Percentiles rank a stretch among this genome's conserved stretches.
Evolutionary conservation across 768 basidiomycete genomes (phyloP).

Genomic region (Clitopilus hobsonii): DNA sequence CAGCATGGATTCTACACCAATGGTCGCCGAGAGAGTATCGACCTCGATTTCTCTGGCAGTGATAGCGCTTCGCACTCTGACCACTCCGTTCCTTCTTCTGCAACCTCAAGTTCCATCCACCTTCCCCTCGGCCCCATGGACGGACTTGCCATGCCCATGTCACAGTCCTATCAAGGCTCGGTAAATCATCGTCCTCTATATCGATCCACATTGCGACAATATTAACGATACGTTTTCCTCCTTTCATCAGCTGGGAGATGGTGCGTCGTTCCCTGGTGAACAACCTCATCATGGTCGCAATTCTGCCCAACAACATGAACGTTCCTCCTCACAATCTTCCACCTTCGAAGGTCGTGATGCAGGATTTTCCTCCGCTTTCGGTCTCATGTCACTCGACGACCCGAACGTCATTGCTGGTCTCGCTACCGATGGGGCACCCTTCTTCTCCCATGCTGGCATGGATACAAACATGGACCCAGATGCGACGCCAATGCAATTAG

Average conservation of each 20-base stretch:
- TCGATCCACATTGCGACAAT: neutral
- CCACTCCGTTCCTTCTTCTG: conserved; percentile 6
- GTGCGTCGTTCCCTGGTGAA: neutral
- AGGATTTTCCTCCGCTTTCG: conserved; percentile 61
- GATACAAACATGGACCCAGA: conserved; percentile 5
- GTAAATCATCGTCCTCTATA: neutral
- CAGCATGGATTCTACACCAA: neutral
- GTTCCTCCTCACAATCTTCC: neutral
- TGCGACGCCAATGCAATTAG: conserved; percentile 9
- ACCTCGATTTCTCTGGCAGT: conserved; percentile 18
- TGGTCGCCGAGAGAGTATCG: neutral
- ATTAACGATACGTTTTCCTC: neutral
- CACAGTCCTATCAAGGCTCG: conserved; percentile 5
- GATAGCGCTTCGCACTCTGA: conserved; percentile 9
- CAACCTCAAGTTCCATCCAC: conserved; percentile 10
- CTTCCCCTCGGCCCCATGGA: conserved; percentile 10
- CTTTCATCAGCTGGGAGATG: neutral
- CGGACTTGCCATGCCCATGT: conserved; percentile 20
- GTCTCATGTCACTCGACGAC: conserved; percentile 74
- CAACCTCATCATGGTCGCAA: conserved; percentile 3
- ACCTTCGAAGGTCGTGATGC: conserved; percentile 12
- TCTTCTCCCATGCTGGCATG: conserved; percentile 39
- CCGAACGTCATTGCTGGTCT: conserved; percentile 62
- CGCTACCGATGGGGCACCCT: conserved; percentile 52
- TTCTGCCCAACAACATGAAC: neutral